Base-by-base conservation (phyloP, 2,329 filamentous ascomycete genomes). In the Colletotrichum spaethianum region DNA sequence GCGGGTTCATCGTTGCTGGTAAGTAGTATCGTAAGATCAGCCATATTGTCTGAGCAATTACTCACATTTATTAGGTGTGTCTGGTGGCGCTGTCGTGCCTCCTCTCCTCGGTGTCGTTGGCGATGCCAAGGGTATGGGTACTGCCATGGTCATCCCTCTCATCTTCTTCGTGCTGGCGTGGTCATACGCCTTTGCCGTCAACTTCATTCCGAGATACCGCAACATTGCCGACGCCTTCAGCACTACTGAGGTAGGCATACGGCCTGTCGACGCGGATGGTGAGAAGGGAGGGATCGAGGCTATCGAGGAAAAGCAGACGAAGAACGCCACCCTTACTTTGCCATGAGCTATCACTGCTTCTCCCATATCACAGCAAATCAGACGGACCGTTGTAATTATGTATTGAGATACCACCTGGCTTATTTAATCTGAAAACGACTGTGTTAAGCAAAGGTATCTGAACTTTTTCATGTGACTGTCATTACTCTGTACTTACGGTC, bases 41-140 rank as follows among this genome's bases (percentile, higher is more conserved):
- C 38, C 12, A 20, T 18, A 8, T n/a, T 26, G 2, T 42, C 7
- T 95, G 3, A 92, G 92, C 11, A 94, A 94, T 85, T 88, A 92
- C 28, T 93, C 93, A 2, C 86, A 95, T 36, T 5, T 93, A 91
- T 94, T 86, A 5, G 93, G 92, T 75, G 92, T 95, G 0, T 86
- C 88, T 20, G 93, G 93, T 18, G 93, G 93, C 69, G 93, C 93
- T 2, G 87, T 89, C 40, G 92, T 95, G 9, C 93, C 93, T 1
- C 91, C 93, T 0, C 84, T 95, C 40, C 88, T 92, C 2, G 93
- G 93, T 42, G 88, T 86, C 11, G 92, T 91, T 1, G 90, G 92
- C 71, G 82, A 87, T 52, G 92, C 90, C 3, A 62, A 46, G 42
- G 52, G 26, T 52, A 74, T 74, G 73, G 89, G 87, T 0, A 82